Percentiles rank a stretch among this genome's conserved stretches.
Conservation (phyloP, 345 rosid genomes). For the Lepidium aucheri region DNA sequence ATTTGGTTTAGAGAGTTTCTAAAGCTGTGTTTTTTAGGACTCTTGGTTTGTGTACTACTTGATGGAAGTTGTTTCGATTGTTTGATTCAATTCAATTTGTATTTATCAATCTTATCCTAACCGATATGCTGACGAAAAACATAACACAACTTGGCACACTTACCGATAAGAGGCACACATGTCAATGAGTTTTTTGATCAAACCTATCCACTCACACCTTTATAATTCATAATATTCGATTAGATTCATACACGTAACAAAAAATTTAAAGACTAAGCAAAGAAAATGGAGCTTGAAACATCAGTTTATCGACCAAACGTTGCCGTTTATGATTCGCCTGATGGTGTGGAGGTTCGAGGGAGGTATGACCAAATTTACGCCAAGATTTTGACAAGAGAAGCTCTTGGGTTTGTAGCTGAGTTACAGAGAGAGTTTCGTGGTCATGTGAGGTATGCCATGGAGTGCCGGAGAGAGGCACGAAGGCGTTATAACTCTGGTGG, state of each 20-base stretch:
- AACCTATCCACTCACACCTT: constrained; percentile 22
- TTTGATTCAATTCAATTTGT: constrained; percentile 6
- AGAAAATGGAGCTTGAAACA: constrained; percentile 21
- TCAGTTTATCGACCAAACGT: constrained; percentile 19
- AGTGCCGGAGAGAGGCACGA: constrained; percentile 64
- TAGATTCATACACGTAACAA: neutral
- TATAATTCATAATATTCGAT: constrained; percentile 10
- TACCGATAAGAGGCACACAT: constrained; percentile 24
- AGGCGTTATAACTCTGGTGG: constrained; percentile 48
- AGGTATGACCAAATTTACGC: constrained; percentile 56
- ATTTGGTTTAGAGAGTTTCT: constrained; percentile 4
- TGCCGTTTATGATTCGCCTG: constrained; percentile 45
- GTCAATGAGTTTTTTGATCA: constrained; percentile 2
- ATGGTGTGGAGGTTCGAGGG: constrained; percentile 75
- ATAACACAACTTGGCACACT: constrained; percentile 23
- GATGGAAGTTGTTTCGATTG: neutral
- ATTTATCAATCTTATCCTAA: too few relatives aligned
- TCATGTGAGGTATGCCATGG: constrained; percentile 62
- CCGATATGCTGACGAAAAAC: constrained; percentile 24
- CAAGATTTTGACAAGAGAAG: constrained; percentile 59
- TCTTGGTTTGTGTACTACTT: neutral
- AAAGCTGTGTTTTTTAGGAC: neutral
- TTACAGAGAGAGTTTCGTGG: constrained; percentile 71
- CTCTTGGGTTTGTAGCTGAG: constrained; percentile 69
- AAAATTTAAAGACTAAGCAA: neutral